Base-by-base conservation (phyloP, 805 yeast species). In the Metschnikowia koreensis region DNA sequence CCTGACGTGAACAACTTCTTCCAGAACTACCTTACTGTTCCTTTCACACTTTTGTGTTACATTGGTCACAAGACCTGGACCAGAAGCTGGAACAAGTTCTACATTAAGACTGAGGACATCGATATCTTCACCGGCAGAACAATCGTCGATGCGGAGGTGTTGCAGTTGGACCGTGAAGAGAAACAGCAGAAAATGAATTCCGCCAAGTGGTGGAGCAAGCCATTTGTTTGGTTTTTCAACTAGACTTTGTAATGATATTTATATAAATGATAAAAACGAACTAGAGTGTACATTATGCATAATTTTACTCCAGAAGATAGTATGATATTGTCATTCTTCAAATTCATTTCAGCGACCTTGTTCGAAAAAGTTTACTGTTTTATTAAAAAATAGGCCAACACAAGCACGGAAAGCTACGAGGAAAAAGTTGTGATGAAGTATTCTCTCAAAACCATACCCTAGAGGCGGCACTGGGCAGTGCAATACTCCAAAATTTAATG, bases 1-100 rank as follows among this genome's bases (percentile, higher is more conserved):
- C 54, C 68, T 8, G 55, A 59, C 46, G 67, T 60, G 15, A 69
- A 66, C 57, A 57, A 61, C 44, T 64, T 64, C 51, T 64, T 64
- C 56, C 64, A 64, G 48, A 64, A 64, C 59, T 64, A 64, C 56
- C 60, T 62, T 50, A 63, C 66, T n/a, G 54, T 59, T 12, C 66
- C 66, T 2, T 60, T 64, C 52, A 50, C 62, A 17, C 51, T 64
- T 37, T 40, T 58, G 26, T 64, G 60, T 45, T 64, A 60, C 50
- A 15, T 62, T 26, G 66, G 60, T 28, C 68, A 64, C 61, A 64
- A 64, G 54, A 41, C 57, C 17, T 64, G 52, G 48, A 55, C 63
- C 33, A 54, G 56, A 22, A 56, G 57, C 46, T 64, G 68, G 68
- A 47, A 22, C 15, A 59, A 60, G 52, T 51, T 48, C 40, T 64